Evolutionary conservation across 768 basidiomycete species (phyloP).

Genomic region (Russula abietina): DNA sequence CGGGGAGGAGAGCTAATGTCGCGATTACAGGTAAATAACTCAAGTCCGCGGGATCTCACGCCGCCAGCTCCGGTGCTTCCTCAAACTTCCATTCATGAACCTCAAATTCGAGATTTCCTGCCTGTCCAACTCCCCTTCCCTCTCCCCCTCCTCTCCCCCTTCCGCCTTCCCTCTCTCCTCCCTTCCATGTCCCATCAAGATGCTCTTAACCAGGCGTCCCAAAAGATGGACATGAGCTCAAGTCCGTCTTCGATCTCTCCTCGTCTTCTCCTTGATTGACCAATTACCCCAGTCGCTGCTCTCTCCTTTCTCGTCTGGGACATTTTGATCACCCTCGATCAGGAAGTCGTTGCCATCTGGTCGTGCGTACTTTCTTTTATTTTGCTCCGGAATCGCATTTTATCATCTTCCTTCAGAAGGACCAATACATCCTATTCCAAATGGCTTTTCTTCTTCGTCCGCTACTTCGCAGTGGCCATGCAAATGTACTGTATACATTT

Average conservation of each 20-base stretch:
- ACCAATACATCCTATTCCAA: slow-evolving; percentile 27
- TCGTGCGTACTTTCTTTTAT: slow-evolving; percentile 27
- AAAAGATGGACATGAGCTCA: background rate
- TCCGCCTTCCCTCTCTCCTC: no score
- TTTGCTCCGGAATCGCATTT: background rate
- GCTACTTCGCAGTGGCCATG: slow-evolving; percentile 22
- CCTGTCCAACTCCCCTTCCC: background rate
- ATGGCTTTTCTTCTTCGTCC: slow-evolving; percentile 28
- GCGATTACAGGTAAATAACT: no score
- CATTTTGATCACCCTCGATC: slow-evolving; percentile 26
- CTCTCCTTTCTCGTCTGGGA: slow-evolving; percentile 31
- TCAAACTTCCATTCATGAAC: background rate
- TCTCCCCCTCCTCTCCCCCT: no score
- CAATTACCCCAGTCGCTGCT: slow-evolving; percentile 27
- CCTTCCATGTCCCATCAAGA: background rate
- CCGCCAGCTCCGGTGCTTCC: no score
- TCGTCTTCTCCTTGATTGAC: background rate
- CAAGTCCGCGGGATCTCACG: no score
- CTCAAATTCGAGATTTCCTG: background rate
- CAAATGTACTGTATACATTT: slow-evolving; percentile 14
- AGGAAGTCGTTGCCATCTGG: slow-evolving; percentile 32
- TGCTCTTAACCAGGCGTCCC: background rate
- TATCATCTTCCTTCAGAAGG: slow-evolving; percentile 23
- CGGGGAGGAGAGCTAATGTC: no score
- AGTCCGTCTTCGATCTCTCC: background rate